phyloP scores from a whole-genome alignment of 805 yeast species.

The Cyberlindnera mrakii region DNA sequence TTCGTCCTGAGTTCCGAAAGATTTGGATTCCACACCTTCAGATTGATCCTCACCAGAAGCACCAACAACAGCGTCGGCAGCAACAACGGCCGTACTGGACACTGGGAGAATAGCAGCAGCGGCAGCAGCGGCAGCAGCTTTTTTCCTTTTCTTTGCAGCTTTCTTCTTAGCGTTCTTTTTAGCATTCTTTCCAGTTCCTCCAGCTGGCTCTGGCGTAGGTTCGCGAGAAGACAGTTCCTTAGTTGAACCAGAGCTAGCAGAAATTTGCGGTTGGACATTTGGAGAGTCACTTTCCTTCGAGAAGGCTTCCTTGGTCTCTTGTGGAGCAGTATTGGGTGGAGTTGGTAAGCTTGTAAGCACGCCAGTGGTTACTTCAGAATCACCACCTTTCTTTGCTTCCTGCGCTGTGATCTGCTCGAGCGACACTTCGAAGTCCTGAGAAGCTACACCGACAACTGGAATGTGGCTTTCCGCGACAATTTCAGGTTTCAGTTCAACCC shows the following conservation, averaged over 20 bases:
- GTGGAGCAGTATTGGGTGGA: constrained; percentile 16
- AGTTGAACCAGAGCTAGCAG: constrained; percentile 1
- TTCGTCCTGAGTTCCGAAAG: background rate
- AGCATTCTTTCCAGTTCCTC: constrained; percentile 11
- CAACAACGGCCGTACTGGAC: constrained; percentile 3
- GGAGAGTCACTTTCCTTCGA: constrained; percentile 3
- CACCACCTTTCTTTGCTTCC: constrained; percentile 14
- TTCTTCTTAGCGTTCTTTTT: constrained; percentile 20
- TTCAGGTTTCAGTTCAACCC: constrained; percentile 8
- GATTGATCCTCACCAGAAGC: background rate
- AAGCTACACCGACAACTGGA: constrained; percentile 9
- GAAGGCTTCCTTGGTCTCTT: background rate
- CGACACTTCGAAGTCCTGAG: constrained; percentile 7
- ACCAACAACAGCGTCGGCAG: background rate
- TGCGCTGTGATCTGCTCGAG: constrained; percentile 14
- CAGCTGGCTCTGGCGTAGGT: constrained; percentile 9
- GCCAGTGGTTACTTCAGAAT: constrained; percentile 1
- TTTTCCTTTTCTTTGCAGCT: constrained; percentile 19
- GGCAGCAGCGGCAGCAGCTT: constrained; percentile 10
- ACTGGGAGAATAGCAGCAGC: constrained; percentile 4
- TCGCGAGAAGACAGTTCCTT: constrained; percentile 10
- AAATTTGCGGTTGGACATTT: background rate
- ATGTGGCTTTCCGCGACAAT: constrained; percentile 7
- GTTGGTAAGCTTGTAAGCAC: constrained; percentile 12
- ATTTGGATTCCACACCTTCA: background rate